These are phyloP conservation scores for Penicillium salamii DNA, from an alignment of 495 filamentous ascomycete species.

Conservation along the genomic window DNA sequence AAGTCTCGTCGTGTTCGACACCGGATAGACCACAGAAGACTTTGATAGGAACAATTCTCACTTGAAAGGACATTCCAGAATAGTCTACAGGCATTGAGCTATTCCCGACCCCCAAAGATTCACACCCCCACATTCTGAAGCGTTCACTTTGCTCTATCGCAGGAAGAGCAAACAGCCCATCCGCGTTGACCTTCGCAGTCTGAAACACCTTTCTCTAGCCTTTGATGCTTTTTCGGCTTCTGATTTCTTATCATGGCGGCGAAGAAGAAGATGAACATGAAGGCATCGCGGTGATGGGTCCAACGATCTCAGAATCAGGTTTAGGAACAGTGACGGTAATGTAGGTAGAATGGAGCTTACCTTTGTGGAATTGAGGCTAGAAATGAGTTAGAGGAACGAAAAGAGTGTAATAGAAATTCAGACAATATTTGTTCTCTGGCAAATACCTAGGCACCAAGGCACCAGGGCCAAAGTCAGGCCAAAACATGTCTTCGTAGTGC, in stretches of 20 bases:
- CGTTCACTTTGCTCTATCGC: no score
- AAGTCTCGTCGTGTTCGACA: no score
- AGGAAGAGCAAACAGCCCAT: no score
- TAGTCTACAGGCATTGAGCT: no score
- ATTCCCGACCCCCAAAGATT: no score
- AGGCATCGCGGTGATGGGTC: not conserved
- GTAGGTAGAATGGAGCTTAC: not conserved
- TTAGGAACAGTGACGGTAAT: not conserved
- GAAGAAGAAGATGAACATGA: not conserved
- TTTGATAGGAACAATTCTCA: no score
- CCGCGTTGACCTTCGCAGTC: no score
- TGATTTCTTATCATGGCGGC: not conserved
- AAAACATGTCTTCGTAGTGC: not conserved
- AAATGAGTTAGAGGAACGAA: slow-evolving; percentile 20
- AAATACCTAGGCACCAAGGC: not conserved
- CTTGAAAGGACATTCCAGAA: no score
- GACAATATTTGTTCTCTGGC: not conserved
- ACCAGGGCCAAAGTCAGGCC: not conserved
- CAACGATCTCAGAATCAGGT: not conserved
- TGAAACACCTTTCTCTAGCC: not conserved
- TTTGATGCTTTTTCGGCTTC: not conserved
- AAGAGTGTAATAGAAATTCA: not conserved
- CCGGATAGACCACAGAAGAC: no score
- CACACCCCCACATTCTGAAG: no score
- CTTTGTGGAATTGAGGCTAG: not conserved